Conservation (phyloP, 805 yeast species). For the Spathaspora passalidarum region DNA sequence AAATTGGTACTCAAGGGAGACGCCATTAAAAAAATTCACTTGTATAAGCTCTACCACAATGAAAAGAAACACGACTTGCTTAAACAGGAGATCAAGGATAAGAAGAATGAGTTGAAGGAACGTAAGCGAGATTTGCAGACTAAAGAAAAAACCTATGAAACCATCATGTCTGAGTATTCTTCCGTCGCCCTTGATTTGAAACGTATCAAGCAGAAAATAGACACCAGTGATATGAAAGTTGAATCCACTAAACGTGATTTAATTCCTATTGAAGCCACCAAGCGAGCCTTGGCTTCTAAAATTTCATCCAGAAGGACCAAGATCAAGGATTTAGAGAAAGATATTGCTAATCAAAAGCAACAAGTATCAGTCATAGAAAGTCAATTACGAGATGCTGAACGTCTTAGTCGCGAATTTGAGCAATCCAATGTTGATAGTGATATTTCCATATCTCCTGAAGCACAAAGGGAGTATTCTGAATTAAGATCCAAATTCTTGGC, state of each 20-base stretch:
- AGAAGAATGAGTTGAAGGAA: conserved; percentile 35
- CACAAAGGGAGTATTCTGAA: conserved; percentile 53
- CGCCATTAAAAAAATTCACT: conserved; percentile 45
- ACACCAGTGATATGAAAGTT: conserved; percentile 32
- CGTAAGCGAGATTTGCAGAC: conserved; percentile 25
- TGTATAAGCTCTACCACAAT: conserved; percentile 67
- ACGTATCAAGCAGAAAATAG: conserved; percentile 37
- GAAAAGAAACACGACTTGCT: conserved; percentile 39
- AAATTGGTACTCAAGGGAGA: conserved; percentile 49
- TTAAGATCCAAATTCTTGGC: conserved; percentile 57
- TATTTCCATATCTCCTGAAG: conserved; percentile 42
- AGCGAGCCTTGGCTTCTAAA: conserved; percentile 46
- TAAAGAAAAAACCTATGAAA: conserved; percentile 25
- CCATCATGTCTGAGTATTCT: conserved; percentile 40
- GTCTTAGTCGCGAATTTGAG: conserved; percentile 29
- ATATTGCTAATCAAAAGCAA: conserved; percentile 49
- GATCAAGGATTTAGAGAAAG: conserved; percentile 48
- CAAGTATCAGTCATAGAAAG: conserved; percentile 39
- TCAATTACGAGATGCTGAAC: conserved; percentile 46
- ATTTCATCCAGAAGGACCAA: conserved; percentile 45
- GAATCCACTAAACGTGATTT: conserved; percentile 47
- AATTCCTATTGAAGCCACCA: conserved; percentile 62
- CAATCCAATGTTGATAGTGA: background rate
- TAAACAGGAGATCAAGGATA: conserved; percentile 28
- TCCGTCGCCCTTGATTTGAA: conserved; percentile 42